Conservation (phyloP, 495 filamentous ascomycete species). For the Darksidea phi region DNA sequence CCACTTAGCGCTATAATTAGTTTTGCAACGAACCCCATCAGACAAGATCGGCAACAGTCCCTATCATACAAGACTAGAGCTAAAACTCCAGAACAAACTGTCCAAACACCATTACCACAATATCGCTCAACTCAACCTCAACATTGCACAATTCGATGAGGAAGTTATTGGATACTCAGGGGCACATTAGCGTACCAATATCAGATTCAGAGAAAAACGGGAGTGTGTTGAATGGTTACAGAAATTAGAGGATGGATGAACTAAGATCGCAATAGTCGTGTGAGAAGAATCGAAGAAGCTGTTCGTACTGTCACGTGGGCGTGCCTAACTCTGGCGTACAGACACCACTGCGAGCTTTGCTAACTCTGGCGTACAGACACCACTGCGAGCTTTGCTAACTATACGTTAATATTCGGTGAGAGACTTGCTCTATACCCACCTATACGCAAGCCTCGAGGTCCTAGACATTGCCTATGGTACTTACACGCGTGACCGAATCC, state of each 20-base stretch:
- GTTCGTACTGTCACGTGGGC: slow-evolving; percentile 5
- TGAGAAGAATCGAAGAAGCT: slow-evolving; percentile 2
- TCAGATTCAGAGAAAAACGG: not conserved
- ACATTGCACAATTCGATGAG: not conserved
- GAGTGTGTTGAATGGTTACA: not conserved
- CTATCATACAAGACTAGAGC: too few relatives aligned
- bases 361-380: too few relatives aligned
- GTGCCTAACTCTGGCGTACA: too few relatives aligned
- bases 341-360: too few relatives aligned
- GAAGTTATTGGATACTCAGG: too few relatives aligned
- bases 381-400: too few relatives aligned
- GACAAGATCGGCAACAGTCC: too few relatives aligned
- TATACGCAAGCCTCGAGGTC: slow-evolving; percentile 2
- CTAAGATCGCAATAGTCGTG: not conserved
- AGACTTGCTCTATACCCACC: slow-evolving; percentile 9
- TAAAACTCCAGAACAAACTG: not conserved
- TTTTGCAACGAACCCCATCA: too few relatives aligned
- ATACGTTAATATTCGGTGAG: too few relatives aligned
- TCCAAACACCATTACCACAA: slow-evolving; percentile 6
- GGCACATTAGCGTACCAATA: too few relatives aligned
- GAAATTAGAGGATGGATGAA: slow-evolving; percentile 8
- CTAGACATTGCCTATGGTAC: not conserved
- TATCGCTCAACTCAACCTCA: slow-evolving; percentile 1
- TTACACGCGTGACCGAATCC: not conserved
- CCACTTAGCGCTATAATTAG: too few relatives aligned